Evolutionary conservation across 2,329 filamentous ascomycete species (phyloP), one percentile per base, ranked within the genome.

Genomic region (Gaeumannomyces tritici): DNA sequence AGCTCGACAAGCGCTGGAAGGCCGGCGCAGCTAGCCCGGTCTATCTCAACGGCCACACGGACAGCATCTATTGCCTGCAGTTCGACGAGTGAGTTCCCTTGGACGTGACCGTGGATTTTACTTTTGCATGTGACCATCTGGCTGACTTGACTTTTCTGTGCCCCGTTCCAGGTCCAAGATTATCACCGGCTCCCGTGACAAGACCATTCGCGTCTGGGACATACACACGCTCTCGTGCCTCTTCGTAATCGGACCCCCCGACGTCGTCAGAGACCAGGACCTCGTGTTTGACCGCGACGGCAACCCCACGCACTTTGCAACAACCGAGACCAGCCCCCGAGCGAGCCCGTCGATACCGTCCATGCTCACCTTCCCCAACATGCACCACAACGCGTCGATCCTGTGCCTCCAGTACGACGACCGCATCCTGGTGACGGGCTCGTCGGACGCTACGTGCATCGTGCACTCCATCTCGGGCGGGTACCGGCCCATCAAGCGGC

Each of bases 31-130:
- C 92, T 11, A 88, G 86, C 57, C 88, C 91, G 0, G 86, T 96
- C 62, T 98, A 97, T 73, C 82, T 99, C 27, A 91, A 95, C 69
- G 95, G 95, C 2, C 95, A 99, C 73, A 87, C 88, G 29, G 95
- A 99, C 73, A 97, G 92, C 67, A 96, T 99, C 63, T 99, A 99
- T 77, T 99, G 95, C 74, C 85, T 96, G 63, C 95, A 99, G 72
- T 99, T 98, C 73, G 95, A 99, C 73, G 93, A 98, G 88, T 92
- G 83, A 69, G 88, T 79, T 5, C 15, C 24, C 27, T 7, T 13
- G 21, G 21, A 4, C 21, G 15, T 1, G 27, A 33, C 31, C 55
- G 31, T 59, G n/a, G 47, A 8, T 55, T 57, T 24, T 11, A 31
- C 33, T 55, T 35, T n/a, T 2, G 26, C n/a, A 24, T 62, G 56